A percentile compares a stretch with the other conserved stretches of the same genome.
These are phyloP conservation scores for Dispira simplex DNA, from an alignment of 192 early-diverging fungal species.

Conservation along the genomic window DNA sequence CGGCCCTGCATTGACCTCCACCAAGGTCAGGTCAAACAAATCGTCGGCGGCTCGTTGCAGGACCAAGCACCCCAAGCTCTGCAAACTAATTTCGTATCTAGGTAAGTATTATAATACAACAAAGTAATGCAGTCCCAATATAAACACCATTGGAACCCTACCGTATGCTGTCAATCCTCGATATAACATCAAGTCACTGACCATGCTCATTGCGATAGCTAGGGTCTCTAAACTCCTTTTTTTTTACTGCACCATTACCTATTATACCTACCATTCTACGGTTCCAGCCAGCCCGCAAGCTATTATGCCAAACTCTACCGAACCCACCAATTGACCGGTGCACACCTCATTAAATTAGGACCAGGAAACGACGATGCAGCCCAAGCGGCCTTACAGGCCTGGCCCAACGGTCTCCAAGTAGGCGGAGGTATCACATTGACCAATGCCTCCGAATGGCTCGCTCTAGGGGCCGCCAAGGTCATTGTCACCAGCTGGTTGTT, in stretches of 20 bases:
- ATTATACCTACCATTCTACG: not conserved
- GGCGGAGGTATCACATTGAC: constrained; percentile 85
- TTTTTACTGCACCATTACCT: not conserved
- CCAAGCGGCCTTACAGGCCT: constrained; percentile 59
- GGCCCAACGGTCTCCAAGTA: constrained; percentile 80
- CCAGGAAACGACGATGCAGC: constrained; percentile 76
- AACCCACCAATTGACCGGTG: constrained; percentile 51
- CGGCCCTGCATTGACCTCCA: constrained; percentile 99
- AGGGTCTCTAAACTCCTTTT: not conserved
- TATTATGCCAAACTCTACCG: constrained; percentile 77
- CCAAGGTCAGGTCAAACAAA: constrained; percentile 95
- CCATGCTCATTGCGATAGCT: not conserved
- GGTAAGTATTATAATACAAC: constrained; percentile 25
- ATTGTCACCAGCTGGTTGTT: constrained; percentile 97
- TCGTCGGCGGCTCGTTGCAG: constrained; percentile 85
- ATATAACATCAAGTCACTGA: too few relatives aligned
- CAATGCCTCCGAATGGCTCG: constrained; percentile 81
- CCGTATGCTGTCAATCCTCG: too few relatives aligned
- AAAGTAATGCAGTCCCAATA: too few relatives aligned
- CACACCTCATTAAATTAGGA: constrained; percentile 94
- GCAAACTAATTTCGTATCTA: constrained; percentile 87
- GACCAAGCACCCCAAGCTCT: constrained; percentile 39
- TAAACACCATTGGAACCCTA: too few relatives aligned
- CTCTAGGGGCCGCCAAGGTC: constrained; percentile 77
- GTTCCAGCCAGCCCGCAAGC: constrained; percentile 52